phyloP scores from a whole-genome alignment of 768 basidiomycete species.

The Wakefieldia striispora region DNA sequence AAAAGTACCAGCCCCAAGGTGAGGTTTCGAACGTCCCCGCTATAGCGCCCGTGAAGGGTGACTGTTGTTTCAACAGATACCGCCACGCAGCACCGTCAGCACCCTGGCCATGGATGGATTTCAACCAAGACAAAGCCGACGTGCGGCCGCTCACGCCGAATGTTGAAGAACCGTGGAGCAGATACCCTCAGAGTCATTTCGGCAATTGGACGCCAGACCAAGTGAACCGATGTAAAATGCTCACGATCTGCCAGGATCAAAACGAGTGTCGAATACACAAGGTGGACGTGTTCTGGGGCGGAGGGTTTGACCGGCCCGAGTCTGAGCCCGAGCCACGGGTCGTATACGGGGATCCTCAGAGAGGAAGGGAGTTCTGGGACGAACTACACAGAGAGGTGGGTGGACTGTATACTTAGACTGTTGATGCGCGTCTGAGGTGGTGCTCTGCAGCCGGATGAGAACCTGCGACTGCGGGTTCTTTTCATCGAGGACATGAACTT shows the following conservation, averaged over 20 bases:
- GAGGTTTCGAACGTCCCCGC: not conserved
- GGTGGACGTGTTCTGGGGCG: slow-evolving; percentile 18
- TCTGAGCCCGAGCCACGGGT: not conserved
- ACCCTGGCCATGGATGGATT: slow-evolving; percentile 44
- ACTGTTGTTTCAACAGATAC: slow-evolving; percentile 26
- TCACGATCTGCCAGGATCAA: slow-evolving; percentile 15
- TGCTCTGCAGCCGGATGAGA: slow-evolving; percentile 16
- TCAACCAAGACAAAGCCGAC: slow-evolving; percentile 22
- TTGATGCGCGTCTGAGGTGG: not conserved
- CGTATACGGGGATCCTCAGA: slow-evolving; percentile 14
- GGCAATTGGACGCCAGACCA: slow-evolving; percentile 56
- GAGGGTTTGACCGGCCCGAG: slow-evolving; percentile 14
- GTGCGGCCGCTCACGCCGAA: slow-evolving; percentile 8
- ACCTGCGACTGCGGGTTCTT: slow-evolving; percentile 31
- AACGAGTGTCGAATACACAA: slow-evolving; percentile 19
- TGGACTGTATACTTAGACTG: not conserved
- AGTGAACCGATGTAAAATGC: slow-evolving; percentile 35
- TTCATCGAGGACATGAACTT: slow-evolving; percentile 37
- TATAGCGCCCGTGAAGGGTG: too few relatives aligned
- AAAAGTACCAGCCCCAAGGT: slow-evolving; percentile 28
- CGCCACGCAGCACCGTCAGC: slow-evolving; percentile 39
- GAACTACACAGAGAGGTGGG: slow-evolving; percentile 28
- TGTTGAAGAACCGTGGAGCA: slow-evolving; percentile 23
- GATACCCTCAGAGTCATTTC: slow-evolving; percentile 52
- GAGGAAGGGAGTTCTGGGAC: slow-evolving; percentile 26